Conservation (phyloP, 805 yeast species). For the Saccharomycopsis sp. region DNA sequence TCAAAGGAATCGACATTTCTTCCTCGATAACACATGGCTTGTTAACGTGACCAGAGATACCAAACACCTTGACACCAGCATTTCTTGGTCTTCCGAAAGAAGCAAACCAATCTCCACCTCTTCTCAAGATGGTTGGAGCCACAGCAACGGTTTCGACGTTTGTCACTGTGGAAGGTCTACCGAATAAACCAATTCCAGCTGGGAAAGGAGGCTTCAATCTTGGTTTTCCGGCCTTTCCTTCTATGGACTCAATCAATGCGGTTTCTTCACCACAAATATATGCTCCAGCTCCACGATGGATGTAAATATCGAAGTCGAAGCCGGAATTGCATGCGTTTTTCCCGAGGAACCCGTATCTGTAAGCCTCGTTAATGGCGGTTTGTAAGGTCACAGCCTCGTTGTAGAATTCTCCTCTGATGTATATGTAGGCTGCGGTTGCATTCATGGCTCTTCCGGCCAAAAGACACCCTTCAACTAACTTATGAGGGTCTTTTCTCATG, state of each 20-base stretch:
- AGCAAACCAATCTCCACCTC: slow-evolving; percentile 87
- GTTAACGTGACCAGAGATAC: slow-evolving; percentile 86
- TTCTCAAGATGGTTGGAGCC: slow-evolving; percentile 81
- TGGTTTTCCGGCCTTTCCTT: slow-evolving; percentile 92
- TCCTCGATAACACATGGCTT: slow-evolving; percentile 92
- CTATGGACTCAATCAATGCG: slow-evolving; percentile 79
- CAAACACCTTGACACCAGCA: slow-evolving; percentile 74
- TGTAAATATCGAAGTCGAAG: slow-evolving; percentile 72
- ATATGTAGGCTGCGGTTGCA: slow-evolving; percentile 87
- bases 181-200: slow-evolving; percentile 87
- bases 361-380: slow-evolving; percentile 82
- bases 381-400: slow-evolving; percentile 72
- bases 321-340: slow-evolving; percentile 86
- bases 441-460: slow-evolving; percentile 89
- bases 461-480: slow-evolving; percentile 86
- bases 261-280: slow-evolving; percentile 92
- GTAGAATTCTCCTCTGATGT: slow-evolving; percentile 86
- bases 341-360: slow-evolving; percentile 72
- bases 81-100: slow-evolving; percentile 81
- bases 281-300: slow-evolving; percentile 93
- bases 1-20: slow-evolving; percentile 85
- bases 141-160: slow-evolving; percentile 90
- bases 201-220: slow-evolving; percentile 94
- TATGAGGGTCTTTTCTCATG: slow-evolving; percentile 87
- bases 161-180: slow-evolving; percentile 87